These are phyloP conservation scores for Boletus subcaerulescens DNA, from an alignment of 768 basidiomycete species.

Conservation along the genomic window DNA sequence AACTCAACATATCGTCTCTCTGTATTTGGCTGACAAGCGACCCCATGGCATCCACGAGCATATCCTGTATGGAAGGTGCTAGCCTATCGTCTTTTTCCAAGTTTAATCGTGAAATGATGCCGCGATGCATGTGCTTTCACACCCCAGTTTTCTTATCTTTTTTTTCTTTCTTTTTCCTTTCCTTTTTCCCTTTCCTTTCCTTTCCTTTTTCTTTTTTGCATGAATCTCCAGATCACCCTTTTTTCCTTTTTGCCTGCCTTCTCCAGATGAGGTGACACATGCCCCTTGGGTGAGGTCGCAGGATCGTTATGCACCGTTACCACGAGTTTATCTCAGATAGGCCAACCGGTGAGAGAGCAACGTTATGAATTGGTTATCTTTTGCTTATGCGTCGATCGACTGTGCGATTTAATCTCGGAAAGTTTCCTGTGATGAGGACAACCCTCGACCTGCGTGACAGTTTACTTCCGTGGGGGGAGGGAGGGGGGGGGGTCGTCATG, in stretches of 20 bases:
- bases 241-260: neutral
- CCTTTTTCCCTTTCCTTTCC: neutral
- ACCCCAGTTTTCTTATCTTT: conserved; percentile 11
- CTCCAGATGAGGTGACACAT: conserved; percentile 19
- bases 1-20: conserved; percentile 6
- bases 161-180: conserved; percentile 1
- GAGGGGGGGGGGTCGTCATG: conserved; percentile 2
- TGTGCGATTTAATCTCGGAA: conserved; percentile 22
- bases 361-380: neutral
- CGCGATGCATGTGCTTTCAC: conserved; percentile 19
- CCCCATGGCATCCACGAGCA: conserved; percentile 11
- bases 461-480: conserved; percentile 10
- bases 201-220: neutral
- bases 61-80: conserved; percentile 20
- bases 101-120: conserved; percentile 19
- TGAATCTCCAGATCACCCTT: too few species aligned
- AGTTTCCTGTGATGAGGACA: conserved; percentile 8
- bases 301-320: conserved; percentile 22
- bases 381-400: conserved; percentile 24
- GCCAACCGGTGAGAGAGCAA: conserved; percentile 17
- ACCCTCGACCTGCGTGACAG: conserved; percentile 5
- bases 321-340: conserved; percentile 31
- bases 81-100: conserved; percentile 21
- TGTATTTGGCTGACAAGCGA: conserved; percentile 5
- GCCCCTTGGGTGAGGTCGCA: conserved; percentile 24